A percentile compares a stretch with the other conserved stretches of the same genome.
phyloP scores from a whole-genome alignment of 2,329 filamentous ascomycete genomes.

The Hypoxylon sp. region DNA sequence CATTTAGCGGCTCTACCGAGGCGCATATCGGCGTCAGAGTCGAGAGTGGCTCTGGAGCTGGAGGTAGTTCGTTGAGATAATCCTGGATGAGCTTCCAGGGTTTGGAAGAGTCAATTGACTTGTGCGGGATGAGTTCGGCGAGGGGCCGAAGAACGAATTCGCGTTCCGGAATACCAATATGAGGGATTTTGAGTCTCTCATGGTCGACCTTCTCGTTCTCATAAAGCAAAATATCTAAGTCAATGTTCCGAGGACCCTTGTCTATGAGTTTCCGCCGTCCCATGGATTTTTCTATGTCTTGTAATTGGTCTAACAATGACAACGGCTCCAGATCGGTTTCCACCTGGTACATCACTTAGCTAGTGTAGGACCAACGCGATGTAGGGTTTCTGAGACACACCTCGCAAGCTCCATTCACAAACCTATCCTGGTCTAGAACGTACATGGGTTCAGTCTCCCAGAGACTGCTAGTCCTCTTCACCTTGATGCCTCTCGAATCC shows the following conservation, averaged over 20 bases:
- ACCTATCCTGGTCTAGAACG: conserved; percentile 86
- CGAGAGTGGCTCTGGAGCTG: conserved; percentile 63
- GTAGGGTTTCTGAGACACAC: conserved; percentile 62
- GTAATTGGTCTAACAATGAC: conserved; percentile 81
- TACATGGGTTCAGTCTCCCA: conserved; percentile 99
- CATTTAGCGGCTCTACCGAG: conserved; percentile 66
- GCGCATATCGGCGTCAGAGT: conserved; percentile 69
- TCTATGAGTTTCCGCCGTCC: conserved; percentile 87
- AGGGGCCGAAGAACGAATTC: conserved; percentile 94
- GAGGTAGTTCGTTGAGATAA: conserved; percentile 70
- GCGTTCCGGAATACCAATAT: conserved; percentile 85
- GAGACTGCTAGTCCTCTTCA: conserved; percentile 85
- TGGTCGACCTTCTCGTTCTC: conserved; percentile 73
- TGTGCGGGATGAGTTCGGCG: conserved; percentile 75
- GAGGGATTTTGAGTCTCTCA: conserved; percentile 84
- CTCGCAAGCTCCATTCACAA: conserved; percentile 94
- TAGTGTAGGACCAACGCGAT: neutral
- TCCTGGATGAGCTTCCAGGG: conserved; percentile 73
- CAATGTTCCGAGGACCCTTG: conserved; percentile 94
- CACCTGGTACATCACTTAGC: conserved; percentile 66
- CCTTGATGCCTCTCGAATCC: conserved; percentile 76
- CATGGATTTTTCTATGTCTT: conserved; percentile 83
- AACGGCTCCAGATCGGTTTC: conserved; percentile 82
- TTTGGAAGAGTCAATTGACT: conserved; percentile 63
- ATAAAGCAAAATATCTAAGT: conserved; percentile 92